Evolutionary conservation across 2,329 filamentous ascomycete genomes (phyloP), one percentile per base, ranked within the genome.

Genomic region (Pseudogymnoascus sp.): DNA sequence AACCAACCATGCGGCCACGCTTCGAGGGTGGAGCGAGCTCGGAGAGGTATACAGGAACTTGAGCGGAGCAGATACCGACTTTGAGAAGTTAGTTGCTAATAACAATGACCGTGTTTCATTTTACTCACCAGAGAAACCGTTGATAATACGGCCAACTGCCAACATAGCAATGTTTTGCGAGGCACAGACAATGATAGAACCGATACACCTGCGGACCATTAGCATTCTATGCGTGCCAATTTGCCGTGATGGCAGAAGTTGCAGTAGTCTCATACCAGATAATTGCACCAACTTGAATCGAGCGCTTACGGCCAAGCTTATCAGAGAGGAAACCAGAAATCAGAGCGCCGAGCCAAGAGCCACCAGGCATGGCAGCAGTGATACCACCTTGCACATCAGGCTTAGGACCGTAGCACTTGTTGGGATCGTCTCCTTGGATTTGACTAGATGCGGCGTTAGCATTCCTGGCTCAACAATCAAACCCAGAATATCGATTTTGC

Each of bases 311-410:
- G 36, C 81, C 81, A 8, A 84, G 71, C 1, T 67, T 76, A 70
- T 88, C 86, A 1, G 84, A 82, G 12, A 87, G 67, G 67, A 78
- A 79, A 45, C 84, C 84, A 52, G 84, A 87, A 55, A 78, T 61
- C 13, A 87, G 74, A 59, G 87, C 82, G 64, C 86, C 87, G 25
- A 87, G 72, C 76, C 85, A 89, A 0, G 87, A 89, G 35, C 87
- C 87, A 60, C 81, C 87, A 21, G 87, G 83, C 85, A 90, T 90
- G 58, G 85, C 77, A 21, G 87, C 86, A 0, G 84, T 87, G 69
- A 90, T 89, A 58, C 84, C 84, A 64, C 85, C 85, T 70, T 84
- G 82, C 0, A 79, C 74, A 61, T 74, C 70, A 39, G 77, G 70
- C 10, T 70, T 72, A 3, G 83, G 84, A 35, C 84, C 84, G 13